Conservation (phyloP, 2,329 filamentous ascomycete genomes). For the Paraconiothyrium sp. region DNA sequence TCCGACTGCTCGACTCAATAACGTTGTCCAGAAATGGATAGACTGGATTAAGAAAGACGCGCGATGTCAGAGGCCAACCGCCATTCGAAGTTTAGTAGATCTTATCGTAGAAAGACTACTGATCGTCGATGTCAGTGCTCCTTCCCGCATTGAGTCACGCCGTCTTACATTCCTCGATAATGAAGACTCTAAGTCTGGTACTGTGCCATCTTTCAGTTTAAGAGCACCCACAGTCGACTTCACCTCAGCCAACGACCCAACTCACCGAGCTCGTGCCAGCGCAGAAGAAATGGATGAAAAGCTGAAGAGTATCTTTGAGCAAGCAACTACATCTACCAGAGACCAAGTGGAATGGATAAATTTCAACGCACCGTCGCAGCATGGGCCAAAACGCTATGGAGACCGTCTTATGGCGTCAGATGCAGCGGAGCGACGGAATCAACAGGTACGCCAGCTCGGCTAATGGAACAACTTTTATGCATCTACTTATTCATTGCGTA, state of each 20-base stretch:
- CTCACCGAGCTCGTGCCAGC: not conserved
- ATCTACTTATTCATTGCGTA: too few species aligned
- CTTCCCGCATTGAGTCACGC: not conserved
- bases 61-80: slow-evolving; percentile 19
- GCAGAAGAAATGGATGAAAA: not conserved
- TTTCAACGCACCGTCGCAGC: not conserved
- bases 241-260: not conserved
- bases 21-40: slow-evolving; percentile 18
- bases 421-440: too few species aligned
- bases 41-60: slow-evolving; percentile 20
- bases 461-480: too few species aligned
- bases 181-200: not conserved
- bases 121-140: slow-evolving; percentile 8
- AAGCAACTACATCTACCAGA: not conserved
- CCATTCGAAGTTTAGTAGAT: slow-evolving; percentile 17
- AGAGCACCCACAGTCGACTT: not conserved
- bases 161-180: not conserved
- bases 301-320: not conserved
- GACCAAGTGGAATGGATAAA: slow-evolving; percentile 4
- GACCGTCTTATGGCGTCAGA: not conserved
- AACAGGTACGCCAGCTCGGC: too few species aligned
- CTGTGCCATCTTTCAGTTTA: not conserved
- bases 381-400: not conserved
- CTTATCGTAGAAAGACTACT: slow-evolving; percentile 19
- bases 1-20: slow-evolving; percentile 6